Evolutionary conservation across 2,329 filamentous ascomycete species (phyloP).

Genomic region (Arachnomyces sp.): DNA sequence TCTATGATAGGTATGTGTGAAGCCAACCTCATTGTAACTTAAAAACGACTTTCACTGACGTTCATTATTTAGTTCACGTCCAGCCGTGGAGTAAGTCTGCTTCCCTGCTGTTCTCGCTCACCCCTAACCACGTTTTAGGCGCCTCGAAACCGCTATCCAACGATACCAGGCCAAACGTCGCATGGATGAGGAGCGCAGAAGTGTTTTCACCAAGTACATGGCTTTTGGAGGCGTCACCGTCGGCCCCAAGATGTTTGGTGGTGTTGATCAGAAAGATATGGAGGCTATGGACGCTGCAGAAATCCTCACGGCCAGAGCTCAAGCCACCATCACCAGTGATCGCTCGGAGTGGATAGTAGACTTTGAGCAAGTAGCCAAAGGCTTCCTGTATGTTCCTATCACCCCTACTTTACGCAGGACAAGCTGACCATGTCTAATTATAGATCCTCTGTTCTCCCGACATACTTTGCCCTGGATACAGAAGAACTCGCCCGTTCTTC

Average conservation of each 20-base stretch:
- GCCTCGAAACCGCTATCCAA: slow-evolving; percentile 77
- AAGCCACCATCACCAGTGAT: slow-evolving; percentile 40
- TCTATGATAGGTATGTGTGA: slow-evolving; percentile 57
- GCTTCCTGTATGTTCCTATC: slow-evolving; percentile 58
- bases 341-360: slow-evolving; percentile 65
- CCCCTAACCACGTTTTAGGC: slow-evolving; percentile 39
- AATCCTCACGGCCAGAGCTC: slow-evolving; percentile 54
- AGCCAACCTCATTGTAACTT: background rate
- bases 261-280: slow-evolving; percentile 54
- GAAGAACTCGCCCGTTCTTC: slow-evolving; percentile 49
- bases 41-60: slow-evolving; percentile 11
- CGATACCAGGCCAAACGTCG: slow-evolving; percentile 71
- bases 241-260: slow-evolving; percentile 53
- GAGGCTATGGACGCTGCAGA: slow-evolving; percentile 55
- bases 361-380: slow-evolving; percentile 67
- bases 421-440: slow-evolving; percentile 1
- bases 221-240: slow-evolving; percentile 71
- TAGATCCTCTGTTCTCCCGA: slow-evolving; percentile 50
- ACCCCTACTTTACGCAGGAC: background rate
- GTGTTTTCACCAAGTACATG: slow-evolving; percentile 72
- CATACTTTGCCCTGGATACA: slow-evolving; percentile 48
- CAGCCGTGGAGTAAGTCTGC: slow-evolving; percentile 50
- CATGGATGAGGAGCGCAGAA: slow-evolving; percentile 53
- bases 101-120: background rate
- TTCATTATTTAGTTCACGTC: slow-evolving; percentile 33